phyloP scores from a whole-genome alignment of 495 filamentous ascomycete species.

The Lasiosphaeria hispida region DNA sequence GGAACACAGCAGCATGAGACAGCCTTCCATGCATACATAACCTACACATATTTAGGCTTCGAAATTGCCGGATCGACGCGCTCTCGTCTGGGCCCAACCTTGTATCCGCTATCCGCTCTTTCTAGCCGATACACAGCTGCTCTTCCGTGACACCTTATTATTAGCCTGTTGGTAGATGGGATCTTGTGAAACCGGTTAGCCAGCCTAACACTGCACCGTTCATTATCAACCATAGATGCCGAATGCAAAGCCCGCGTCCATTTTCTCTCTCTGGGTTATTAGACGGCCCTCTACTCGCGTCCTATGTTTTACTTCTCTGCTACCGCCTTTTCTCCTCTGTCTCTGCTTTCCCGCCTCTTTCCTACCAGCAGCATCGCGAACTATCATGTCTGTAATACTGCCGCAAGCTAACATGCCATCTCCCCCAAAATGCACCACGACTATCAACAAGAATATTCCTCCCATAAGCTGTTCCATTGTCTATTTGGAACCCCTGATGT shows the following conservation, averaged over 20 bases:
- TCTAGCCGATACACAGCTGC: neutral
- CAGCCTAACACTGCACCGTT: neutral
- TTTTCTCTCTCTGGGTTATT: conserved; percentile 1
- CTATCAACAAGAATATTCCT: conserved; percentile 10
- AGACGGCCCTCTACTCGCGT: neutral
- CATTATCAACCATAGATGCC: neutral
- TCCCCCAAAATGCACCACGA: conserved; percentile 2
- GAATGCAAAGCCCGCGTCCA: neutral
- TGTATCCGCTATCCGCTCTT: neutral
- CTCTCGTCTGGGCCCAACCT: neutral
- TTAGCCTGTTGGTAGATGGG: neutral
- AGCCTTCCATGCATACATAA: conserved; percentile 1
- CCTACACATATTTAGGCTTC: neutral
- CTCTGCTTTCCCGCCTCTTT: neutral
- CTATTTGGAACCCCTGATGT: neutral
- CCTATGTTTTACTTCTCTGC: neutral
- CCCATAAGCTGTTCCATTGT: neutral
- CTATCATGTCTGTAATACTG: neutral
- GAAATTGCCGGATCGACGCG: conserved; percentile 3
- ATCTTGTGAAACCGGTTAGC: neutral
- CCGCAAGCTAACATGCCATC: neutral
- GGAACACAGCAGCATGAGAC: neutral
- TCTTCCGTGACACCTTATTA: neutral
- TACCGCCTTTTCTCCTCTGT: neutral
- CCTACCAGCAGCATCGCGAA: neutral